Evolutionary conservation across 192 early-diverging fungal species (phyloP).

Genomic region (Linnemannia exigua): DNA sequence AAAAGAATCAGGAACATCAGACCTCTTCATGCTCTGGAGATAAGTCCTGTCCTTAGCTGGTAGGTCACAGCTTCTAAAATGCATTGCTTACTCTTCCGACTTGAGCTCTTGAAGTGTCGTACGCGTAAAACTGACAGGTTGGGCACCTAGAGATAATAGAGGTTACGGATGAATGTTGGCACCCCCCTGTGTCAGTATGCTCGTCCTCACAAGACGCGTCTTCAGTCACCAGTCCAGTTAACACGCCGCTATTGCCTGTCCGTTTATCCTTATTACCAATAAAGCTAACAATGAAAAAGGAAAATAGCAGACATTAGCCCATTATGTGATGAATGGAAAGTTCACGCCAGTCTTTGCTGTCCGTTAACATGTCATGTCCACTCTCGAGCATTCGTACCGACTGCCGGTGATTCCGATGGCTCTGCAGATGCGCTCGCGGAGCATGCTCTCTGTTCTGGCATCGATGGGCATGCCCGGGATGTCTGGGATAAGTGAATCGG

Average conservation of each 20-base stretch:
- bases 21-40: not conserved
- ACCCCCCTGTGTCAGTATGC: not conserved
- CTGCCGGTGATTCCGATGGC: constrained; percentile 41
- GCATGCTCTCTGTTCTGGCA: constrained; percentile 26
- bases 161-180: not conserved
- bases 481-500: constrained; percentile 50
- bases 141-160: constrained; percentile 64
- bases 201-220: no score
- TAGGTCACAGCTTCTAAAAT: not conserved
- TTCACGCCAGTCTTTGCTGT: not conserved
- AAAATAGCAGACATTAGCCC: not conserved
- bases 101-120: constrained; percentile 63
- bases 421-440: constrained; percentile 33
- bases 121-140: constrained; percentile 73
- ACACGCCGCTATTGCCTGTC: no score
- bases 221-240: no score
- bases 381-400: constrained; percentile 17
- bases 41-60: not conserved
- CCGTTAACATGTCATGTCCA: not conserved
- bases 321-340: not conserved
- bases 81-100: constrained; percentile 68
- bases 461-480: constrained; percentile 50
- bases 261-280: constrained; percentile 15
- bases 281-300: constrained; percentile 18
- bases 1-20: not conserved